A percentile compares a stretch with the other conserved stretches of the same genome.
phyloP scores from a whole-genome alignment of 352 stramenopile genomes.

The Lagenidium giganteum region DNA sequence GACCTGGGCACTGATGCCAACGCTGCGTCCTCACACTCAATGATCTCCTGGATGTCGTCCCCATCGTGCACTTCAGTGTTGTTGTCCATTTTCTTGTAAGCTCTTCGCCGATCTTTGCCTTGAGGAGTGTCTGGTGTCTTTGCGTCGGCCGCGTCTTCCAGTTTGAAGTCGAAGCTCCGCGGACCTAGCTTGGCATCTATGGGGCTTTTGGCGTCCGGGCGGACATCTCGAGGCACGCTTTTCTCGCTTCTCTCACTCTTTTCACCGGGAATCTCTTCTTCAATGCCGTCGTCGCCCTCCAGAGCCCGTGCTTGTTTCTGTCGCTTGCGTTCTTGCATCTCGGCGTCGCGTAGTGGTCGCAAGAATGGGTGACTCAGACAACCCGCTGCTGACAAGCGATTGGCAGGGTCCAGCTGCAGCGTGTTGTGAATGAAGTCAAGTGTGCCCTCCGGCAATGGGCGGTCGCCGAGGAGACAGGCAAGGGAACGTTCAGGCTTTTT shows the following conservation, averaged over 20 bases:
- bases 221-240: no score
- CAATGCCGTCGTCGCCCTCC: conserved; percentile 58
- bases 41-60: conserved; percentile 81
- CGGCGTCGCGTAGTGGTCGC: conserved; percentile 37
- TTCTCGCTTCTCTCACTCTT: no score
- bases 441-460: conserved; percentile 39
- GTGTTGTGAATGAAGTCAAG: conserved; percentile 66
- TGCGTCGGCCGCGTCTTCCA: conserved; percentile 10
- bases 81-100: conserved; percentile 12
- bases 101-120: no score
- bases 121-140: conserved; percentile 8
- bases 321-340: conserved; percentile 29
- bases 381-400: conserved; percentile 39
- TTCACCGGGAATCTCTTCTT: conserved; percentile 68
- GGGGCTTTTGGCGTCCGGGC: no score
- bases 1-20: background rate
- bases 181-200: conserved; percentile 25
- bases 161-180: conserved; percentile 23
- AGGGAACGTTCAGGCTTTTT: conserved; percentile 44
- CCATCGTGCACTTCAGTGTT: conserved; percentile 54
- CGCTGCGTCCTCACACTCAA: conserved; percentile 47
- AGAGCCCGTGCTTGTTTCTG: conserved; percentile 29
- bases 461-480: conserved; percentile 29
- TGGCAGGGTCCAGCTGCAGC: conserved; percentile 56
- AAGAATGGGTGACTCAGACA: conserved; percentile 63